Base-by-base conservation (phyloP, 257 asterid species). In the Plantago ovata region DNA sequence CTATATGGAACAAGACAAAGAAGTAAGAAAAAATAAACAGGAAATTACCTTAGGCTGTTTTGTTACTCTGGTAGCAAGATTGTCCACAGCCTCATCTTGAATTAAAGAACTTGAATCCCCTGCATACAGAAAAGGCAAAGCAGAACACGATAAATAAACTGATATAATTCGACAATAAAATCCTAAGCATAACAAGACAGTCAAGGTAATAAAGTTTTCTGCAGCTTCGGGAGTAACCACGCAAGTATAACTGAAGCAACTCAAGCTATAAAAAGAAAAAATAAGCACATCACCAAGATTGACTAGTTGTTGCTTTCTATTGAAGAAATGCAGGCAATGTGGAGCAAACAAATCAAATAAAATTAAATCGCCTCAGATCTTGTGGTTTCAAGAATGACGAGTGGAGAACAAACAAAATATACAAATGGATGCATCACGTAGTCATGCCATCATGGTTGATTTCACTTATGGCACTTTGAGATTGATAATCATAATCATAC, bases 21-120 rank as follows among this genome's bases (percentile, higher is more conserved):
- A 51, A 42, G 28, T 9, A 48, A 63, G 53, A 66, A 68, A 76
- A 53, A 53, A 18, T 13, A 67, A 40, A 56, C 47, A 59, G 60
- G 62, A 57, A 68, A 72, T 63, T 57, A 90, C 98, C 98, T 76
- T 55, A 22, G 63, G 58, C 51, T 68, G 72, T 69, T 70, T 71
- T 61, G 61, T 71, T 56, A 75, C 72, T 19, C 52, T 44, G 59
- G 56, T 64, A 55, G 82, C 61, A 53, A 73, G 66, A 61, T 58
- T 61, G 43, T 63, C 73, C 53, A 39, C 65, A 54, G 60, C 55
- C 55, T 50, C 74, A 53, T 70, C 75, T 65, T 74, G 73, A 46
- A 58, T 47, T 43, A 53, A 69, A 38, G 69, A 64, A 56, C 38
- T 64, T 65, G 77, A 57, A 63, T 40, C 71, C 40, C 72, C 87